phyloP scores from a whole-genome alignment of 176 grass and related monocot genomes.

The Musa itinerans region DNA sequence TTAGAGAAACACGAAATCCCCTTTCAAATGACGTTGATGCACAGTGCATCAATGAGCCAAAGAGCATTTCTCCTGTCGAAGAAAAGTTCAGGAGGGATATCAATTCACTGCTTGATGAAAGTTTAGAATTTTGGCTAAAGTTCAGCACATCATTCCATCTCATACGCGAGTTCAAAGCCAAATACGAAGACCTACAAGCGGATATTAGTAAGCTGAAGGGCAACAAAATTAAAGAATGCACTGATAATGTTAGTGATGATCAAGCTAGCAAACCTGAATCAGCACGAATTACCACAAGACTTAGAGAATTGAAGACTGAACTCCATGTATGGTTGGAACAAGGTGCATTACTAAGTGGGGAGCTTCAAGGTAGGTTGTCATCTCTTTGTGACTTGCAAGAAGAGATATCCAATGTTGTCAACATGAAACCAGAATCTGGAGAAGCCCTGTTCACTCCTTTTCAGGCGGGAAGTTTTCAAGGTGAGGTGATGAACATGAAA shows the following conservation, averaged over 20 bases:
- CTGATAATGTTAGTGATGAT: neutral
- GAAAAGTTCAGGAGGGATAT: slow-evolving; percentile 75
- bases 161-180: slow-evolving; percentile 58
- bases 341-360: slow-evolving; percentile 47
- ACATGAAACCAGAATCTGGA: slow-evolving; percentile 14
- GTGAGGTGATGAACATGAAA: slow-evolving; percentile 80
- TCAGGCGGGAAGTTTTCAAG: slow-evolving; percentile 70
- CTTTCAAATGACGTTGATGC: neutral
- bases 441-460: slow-evolving; percentile 37
- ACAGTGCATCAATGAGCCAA: slow-evolving; percentile 6
- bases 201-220: slow-evolving; percentile 28
- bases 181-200: slow-evolving; percentile 34
- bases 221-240: slow-evolving; percentile 19
- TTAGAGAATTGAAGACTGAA: slow-evolving; percentile 75
- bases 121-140: slow-evolving; percentile 70
- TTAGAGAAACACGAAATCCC: neutral
- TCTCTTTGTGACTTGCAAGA: slow-evolving; percentile 54
- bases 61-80: slow-evolving; percentile 35
- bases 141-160: slow-evolving; percentile 64
- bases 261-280: slow-evolving; percentile 9
- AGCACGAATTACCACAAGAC: slow-evolving; percentile 18
- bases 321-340: slow-evolving; percentile 86
- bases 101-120: slow-evolving; percentile 58
- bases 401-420: slow-evolving; percentile 39
- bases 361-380: slow-evolving; percentile 52